Percentiles rank a stretch among this genome's conserved stretches.
Evolutionary conservation across 768 basidiomycete species (phyloP).

Genomic region (Kwoniella sp.): DNA sequence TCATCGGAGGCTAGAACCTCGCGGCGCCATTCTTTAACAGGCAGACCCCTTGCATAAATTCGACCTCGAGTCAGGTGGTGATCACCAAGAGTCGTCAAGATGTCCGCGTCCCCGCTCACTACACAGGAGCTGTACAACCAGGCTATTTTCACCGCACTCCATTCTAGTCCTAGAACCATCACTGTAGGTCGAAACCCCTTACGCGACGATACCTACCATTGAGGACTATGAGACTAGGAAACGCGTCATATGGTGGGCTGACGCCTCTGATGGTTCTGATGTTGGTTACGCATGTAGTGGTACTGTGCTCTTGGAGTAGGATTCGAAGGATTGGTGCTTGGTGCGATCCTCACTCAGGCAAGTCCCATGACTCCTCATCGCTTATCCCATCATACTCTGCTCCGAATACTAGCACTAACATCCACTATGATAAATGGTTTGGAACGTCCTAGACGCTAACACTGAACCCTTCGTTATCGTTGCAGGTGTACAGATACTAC

Average conservation of each 20-base stretch:
- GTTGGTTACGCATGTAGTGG: not conserved
- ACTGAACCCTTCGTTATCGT: not conserved
- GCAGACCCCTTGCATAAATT: no score
- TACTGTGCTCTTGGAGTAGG: slow-evolving; percentile 13
- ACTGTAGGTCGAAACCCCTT: slow-evolving; percentile 2
- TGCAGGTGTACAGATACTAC: slow-evolving; percentile 12
- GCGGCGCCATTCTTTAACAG: no score
- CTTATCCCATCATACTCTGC: no score
- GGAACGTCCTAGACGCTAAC: no score
- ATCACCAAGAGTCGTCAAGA: no score
- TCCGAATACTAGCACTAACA: no score
- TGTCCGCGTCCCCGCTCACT: not conserved
- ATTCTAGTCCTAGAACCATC: slow-evolving; percentile 1
- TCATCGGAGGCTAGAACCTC: no score
- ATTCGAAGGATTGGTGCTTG: slow-evolving; percentile 12
- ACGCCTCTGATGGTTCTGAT: not conserved
- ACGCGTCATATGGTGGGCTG: no score
- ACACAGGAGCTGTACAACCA: slow-evolving; percentile 4
- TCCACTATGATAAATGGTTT: no score
- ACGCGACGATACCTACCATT: no score
- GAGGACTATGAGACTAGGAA: no score
- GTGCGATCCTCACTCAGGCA: slow-evolving; percentile 17
- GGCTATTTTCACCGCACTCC: slow-evolving; percentile 13
- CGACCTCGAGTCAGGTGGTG: no score
- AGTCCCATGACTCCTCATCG: not conserved